These are phyloP conservation scores for Entomortierella lignicola DNA, from an alignment of 192 early-diverging fungal species.

Conservation along the genomic window DNA sequence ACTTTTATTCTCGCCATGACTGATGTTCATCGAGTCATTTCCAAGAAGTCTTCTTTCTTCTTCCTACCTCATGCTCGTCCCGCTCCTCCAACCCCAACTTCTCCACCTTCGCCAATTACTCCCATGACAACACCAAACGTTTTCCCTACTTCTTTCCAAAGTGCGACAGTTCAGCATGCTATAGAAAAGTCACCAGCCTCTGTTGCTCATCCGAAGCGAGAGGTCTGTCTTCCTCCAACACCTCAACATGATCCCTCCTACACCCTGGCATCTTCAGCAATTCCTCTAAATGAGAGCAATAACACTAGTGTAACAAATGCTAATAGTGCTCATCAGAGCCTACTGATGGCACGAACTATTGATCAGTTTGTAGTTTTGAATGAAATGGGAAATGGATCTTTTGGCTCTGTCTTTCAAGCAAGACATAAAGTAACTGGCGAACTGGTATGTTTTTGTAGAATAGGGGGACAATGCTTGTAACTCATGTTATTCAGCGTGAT, in stretches of 20 bases:
- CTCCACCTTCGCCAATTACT: slow-evolving; percentile 19
- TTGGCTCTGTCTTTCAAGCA: slow-evolving; percentile 81
- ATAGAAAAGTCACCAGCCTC: neutral
- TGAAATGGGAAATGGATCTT: slow-evolving; percentile 85
- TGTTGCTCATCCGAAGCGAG: neutral
- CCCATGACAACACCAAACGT: slow-evolving; percentile 5
- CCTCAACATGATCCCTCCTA: slow-evolving; percentile 27
- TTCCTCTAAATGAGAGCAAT: slow-evolving; percentile 9
- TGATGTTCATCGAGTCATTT: slow-evolving; percentile 8
- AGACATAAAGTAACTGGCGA: slow-evolving; percentile 72
- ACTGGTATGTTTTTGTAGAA: slow-evolving; percentile 60
- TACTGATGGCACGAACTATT: slow-evolving; percentile 29
- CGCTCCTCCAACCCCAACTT: slow-evolving; percentile 25
- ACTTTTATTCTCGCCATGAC: slow-evolving; percentile 14
- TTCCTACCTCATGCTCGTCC: slow-evolving; percentile 8
- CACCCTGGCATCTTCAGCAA: slow-evolving; percentile 13
- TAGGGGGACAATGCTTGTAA: too few species aligned
- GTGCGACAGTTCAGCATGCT: neutral
- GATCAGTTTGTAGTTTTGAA: slow-evolving; percentile 73
- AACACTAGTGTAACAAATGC: neutral
- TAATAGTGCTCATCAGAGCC: neutral
- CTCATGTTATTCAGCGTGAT: too few species aligned
- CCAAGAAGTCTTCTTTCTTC: slow-evolving; percentile 27
- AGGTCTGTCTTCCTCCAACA: slow-evolving; percentile 7
- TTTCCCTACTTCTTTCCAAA: slow-evolving; percentile 10